Percentiles rank a stretch among this genome's conserved stretches.
phyloP scores from a whole-genome alignment of 2,329 filamentous ascomycete genomes.

The Elsinoe ampelina region DNA sequence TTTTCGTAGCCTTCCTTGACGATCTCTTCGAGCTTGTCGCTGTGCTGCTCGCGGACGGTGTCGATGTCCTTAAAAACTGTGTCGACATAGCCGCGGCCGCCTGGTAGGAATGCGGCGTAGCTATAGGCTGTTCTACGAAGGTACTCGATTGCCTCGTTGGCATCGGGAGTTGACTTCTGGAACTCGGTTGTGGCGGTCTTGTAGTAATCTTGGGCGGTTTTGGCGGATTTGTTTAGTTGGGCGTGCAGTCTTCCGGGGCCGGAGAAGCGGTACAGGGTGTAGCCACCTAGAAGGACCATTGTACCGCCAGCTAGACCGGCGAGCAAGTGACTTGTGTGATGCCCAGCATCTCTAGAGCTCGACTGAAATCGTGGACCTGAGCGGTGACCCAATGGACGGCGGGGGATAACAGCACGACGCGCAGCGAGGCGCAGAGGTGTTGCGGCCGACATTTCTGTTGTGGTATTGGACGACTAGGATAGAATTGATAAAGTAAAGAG shows the following conservation, averaged over 20 bases:
- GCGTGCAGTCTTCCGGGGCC: slow-evolving; percentile 25
- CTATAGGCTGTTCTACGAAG: slow-evolving; percentile 57
- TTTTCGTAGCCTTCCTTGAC: slow-evolving; percentile 58
- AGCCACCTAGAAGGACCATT: slow-evolving; percentile 39
- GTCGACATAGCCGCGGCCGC: slow-evolving; percentile 59
- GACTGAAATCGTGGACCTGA: slow-evolving; percentile 23
- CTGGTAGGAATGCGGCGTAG: slow-evolving; percentile 64
- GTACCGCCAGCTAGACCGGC: slow-evolving; percentile 43
- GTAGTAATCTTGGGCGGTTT: slow-evolving; percentile 53
- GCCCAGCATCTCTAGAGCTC: slow-evolving; percentile 16
- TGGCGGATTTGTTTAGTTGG: slow-evolving; percentile 31
- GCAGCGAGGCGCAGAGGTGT: slow-evolving; percentile 12
- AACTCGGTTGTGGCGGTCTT: slow-evolving; percentile 48
- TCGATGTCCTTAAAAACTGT: slow-evolving; percentile 62
- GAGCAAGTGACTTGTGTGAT: slow-evolving; percentile 30
- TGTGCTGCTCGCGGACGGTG: slow-evolving; percentile 56
- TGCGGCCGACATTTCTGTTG: neutral
- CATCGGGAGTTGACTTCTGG: slow-evolving; percentile 48
- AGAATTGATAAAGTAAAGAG: neutral
- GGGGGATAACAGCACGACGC: slow-evolving; percentile 13
- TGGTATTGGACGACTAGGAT: neutral
- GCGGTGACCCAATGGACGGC: slow-evolving; percentile 1
- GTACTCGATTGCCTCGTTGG: slow-evolving; percentile 56
- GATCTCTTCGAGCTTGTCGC: slow-evolving; percentile 60
- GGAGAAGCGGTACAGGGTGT: slow-evolving; percentile 46